Evolutionary conservation across 2,329 filamentous ascomycete genomes (phyloP).

Genomic region (Neonectria faginata): DNA sequence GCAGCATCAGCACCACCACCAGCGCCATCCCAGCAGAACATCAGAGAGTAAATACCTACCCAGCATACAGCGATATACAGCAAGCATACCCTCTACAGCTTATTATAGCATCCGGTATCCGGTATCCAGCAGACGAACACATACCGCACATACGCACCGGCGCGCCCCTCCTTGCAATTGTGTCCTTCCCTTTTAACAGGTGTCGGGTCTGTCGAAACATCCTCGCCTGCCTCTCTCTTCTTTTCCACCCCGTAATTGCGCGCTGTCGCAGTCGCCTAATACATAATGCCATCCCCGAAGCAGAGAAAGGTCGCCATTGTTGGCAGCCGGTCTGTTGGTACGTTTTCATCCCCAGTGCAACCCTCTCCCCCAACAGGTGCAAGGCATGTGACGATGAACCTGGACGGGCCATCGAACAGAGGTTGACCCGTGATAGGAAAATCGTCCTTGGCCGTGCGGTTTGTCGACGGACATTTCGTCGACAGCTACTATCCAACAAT

Average conservation of each 20-base stretch:
- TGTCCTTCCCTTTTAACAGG: not conserved
- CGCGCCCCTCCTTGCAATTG: not conserved
- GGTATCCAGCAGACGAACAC: not conserved
- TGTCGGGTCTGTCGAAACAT: not conserved
- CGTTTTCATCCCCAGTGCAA: constrained; percentile 38
- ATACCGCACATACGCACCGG: not conserved
- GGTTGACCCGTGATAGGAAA: constrained; percentile 73
- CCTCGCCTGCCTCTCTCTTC: not conserved
- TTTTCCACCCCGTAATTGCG: constrained; percentile 9
- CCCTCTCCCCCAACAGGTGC: not conserved
- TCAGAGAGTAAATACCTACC: constrained; percentile 4
- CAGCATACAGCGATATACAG: constrained; percentile 1
- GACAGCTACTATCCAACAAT: constrained; percentile 99
- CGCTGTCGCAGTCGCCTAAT: constrained; percentile 9
- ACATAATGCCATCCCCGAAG: constrained; percentile 67
- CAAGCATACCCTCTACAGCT: not conserved
- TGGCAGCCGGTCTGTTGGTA: constrained; percentile 87
- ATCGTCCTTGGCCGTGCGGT: constrained; percentile 95
- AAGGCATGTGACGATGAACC: constrained; percentile 15
- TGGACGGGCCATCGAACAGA: constrained; percentile 13
- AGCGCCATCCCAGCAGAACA: constrained; percentile 4
- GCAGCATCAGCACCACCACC: constrained; percentile 16
- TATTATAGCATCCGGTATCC: not conserved
- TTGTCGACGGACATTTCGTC: constrained; percentile 97
- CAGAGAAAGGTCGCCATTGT: constrained; percentile 97